Base-by-base conservation (phyloP, 441 rosid species). In the Brassica hybrid region DNA sequence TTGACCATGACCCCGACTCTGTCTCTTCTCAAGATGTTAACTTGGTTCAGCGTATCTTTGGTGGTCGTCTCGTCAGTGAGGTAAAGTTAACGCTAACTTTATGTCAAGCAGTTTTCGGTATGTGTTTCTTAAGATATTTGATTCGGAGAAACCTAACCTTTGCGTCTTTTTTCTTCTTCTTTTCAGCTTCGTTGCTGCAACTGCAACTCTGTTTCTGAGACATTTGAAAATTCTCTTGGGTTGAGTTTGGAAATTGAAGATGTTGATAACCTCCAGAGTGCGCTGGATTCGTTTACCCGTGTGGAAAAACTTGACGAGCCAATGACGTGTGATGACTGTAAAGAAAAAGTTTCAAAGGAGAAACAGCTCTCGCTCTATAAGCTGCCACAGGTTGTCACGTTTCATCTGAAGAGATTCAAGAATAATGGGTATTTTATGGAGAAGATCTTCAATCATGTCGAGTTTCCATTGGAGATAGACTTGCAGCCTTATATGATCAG, bases 361-460 rank as follows among this genome's bases (percentile, higher is more conserved):
- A 96, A 93, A 73, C 96, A 89, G 71, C 93, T 96, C 78, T 77
- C 83, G 83, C 81, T 96, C 74, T 94, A 89, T 43, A 84, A 79
- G 75, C 86, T 83, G 36, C 97, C 99, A 50, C 50, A 73, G 50
- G 80, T 94, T 79, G 92, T 89, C 52, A 79, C 90, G 73, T 85
- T 96, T 72, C 97, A 91, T 81, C 82, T 96, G 64, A 96, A 96
- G 83, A 89, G 97, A 79, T 96, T 96, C 84, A 91, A 92, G 82
- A 84, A 71, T 57, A 88, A 88, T 79, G 97, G 93, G 9, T 23
- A 34, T 10, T 81, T 7, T 62, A 82, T 89, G 79, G 89, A 86
- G 81, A 96, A 96, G 85, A 89, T 90, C 60, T 87, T 80, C 76
- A 90, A 93, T 62, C 93, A 82, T 69, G 87, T 96, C 7, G 66